These are phyloP conservation scores for Nadsonia commutata DNA, from an alignment of 1,139 yeast species.

Conservation along the genomic window DNA sequence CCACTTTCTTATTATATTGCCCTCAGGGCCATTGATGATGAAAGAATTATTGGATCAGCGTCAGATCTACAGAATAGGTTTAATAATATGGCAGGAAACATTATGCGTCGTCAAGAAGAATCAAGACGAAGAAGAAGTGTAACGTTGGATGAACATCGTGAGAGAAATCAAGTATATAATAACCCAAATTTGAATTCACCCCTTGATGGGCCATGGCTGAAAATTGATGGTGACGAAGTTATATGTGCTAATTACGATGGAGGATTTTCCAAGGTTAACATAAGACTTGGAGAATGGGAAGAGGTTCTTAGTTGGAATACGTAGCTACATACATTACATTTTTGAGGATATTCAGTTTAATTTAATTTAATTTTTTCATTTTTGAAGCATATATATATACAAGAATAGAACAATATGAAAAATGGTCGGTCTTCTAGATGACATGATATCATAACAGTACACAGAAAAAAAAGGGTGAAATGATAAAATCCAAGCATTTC, in stretches of 20 bases:
- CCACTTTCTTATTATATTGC: conserved; percentile 83
- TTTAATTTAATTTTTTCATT: background rate
- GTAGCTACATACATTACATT: background rate
- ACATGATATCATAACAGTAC: background rate
- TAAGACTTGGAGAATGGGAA: background rate
- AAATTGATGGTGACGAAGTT: conserved; percentile 48
- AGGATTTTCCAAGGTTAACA: conserved; percentile 8
- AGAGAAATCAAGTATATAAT: conserved; percentile 51
- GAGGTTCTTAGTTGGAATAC: background rate
- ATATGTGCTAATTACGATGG: conserved; percentile 49
- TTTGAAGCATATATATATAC: background rate
- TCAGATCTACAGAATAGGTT: conserved; percentile 4
- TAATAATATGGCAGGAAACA: conserved; percentile 1
- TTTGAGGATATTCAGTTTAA: background rate
- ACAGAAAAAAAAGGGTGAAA: too few species aligned
- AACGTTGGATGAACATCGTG: conserved; percentile 58
- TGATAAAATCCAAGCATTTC: too few species aligned
- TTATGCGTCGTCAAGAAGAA: conserved; percentile 2
- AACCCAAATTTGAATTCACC: conserved; percentile 58
- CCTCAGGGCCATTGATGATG: conserved; percentile 39
- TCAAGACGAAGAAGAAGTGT: conserved; percentile 12
- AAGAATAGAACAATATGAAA: background rate
- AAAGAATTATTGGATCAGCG: conserved; percentile 13
- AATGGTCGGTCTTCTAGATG: background rate
- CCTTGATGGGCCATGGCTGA: conserved; percentile 74